Base-by-base conservation (phyloP, 2,329 filamentous ascomycete species). In the Aspergillus costaricaensis region DNA sequence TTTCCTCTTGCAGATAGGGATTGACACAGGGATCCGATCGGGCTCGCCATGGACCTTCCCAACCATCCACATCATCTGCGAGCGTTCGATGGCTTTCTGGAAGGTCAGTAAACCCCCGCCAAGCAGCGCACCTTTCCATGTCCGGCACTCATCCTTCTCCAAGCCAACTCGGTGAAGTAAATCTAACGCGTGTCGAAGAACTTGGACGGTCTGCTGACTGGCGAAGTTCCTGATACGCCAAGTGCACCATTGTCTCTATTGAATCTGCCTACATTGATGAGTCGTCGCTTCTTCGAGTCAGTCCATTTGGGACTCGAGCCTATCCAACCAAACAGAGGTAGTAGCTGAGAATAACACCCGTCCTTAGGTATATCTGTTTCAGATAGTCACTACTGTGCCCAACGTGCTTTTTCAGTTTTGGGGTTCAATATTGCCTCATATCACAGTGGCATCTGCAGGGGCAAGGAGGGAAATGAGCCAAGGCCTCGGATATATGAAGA, bases 1-100 rank as follows among this genome's bases (percentile, higher is more conserved):
- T n/a, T 55, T 43, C 52, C 23, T 30, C 14, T 44, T 41, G 38
- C 38, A 32, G 32, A 30, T 17, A 38, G 41, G 39, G 53, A 55
- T 55, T 55, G 53, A 44, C 39, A 47, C 39, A 47, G 30, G 53
- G 39, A 55, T 55, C 25, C 15, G n/a, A 43, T 55, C 23, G 52
- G 38, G 5, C 38, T 25, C n/a, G n/a, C 17, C 25, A 43, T 30
- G 27, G 25, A 25, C 27, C 19, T 43, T 49, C 17, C 15, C 25
- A 47, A 21, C 39, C 41, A 44, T 39, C 30, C 50, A 53, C 30
- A 39, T 15, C 50, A 17, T 5, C 27, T 55, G 12, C 21, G 38
- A 39, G 52, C 49, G 48, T 61, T 65, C 59, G 50, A 62, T 44
- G 57, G 43, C 47, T 51, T 66, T 65, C 65, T 65, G 51, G 62